Conservation (phyloP, 495 filamentous ascomycete species). For the Tetracladium setigerum region DNA sequence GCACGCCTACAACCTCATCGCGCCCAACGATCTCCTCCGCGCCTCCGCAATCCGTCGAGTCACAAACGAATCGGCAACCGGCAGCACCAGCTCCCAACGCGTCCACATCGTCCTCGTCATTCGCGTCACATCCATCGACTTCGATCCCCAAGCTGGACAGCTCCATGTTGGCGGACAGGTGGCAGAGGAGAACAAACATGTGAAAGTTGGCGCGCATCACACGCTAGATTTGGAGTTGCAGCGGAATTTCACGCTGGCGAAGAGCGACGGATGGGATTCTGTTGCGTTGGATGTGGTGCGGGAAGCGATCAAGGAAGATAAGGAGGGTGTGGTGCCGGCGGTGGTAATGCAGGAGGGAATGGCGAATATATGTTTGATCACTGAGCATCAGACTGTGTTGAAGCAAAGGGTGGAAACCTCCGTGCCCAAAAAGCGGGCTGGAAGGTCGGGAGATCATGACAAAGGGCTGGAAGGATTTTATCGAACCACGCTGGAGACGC, state of each 20-base stretch:
- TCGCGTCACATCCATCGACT: slow-evolving; percentile 76
- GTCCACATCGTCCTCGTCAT: slow-evolving; percentile 76
- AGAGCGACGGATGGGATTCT: slow-evolving; percentile 81
- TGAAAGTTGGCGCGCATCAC: slow-evolving; percentile 78
- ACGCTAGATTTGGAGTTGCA: slow-evolving; percentile 87
- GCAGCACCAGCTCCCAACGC: slow-evolving; percentile 64
- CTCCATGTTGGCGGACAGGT: slow-evolving; percentile 83
- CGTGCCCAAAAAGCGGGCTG: slow-evolving; percentile 70
- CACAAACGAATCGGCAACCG: slow-evolving; percentile 60
- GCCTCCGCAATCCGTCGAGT: slow-evolving; percentile 81
- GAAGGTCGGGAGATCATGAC: slow-evolving; percentile 54
- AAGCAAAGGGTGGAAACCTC: slow-evolving; percentile 79
- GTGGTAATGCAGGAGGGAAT: slow-evolving; percentile 92
- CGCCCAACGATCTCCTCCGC: slow-evolving; percentile 66
- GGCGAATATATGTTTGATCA: slow-evolving; percentile 90
- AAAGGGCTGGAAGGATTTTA: slow-evolving; percentile 78
- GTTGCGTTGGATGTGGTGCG: slow-evolving; percentile 71
- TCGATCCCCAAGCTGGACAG: slow-evolving; percentile 75
- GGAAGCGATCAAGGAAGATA: slow-evolving; percentile 69
- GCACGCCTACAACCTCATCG: slow-evolving; percentile 95
- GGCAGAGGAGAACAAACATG: slow-evolving; percentile 73
- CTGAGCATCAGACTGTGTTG: slow-evolving; percentile 81
- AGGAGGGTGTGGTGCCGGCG: slow-evolving; percentile 73
- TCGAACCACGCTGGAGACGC: slow-evolving; percentile 63
- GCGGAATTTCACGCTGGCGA: slow-evolving; percentile 78